Conservation (phyloP, 208 protist species). For the Crithidia acanthocephali region DNA sequence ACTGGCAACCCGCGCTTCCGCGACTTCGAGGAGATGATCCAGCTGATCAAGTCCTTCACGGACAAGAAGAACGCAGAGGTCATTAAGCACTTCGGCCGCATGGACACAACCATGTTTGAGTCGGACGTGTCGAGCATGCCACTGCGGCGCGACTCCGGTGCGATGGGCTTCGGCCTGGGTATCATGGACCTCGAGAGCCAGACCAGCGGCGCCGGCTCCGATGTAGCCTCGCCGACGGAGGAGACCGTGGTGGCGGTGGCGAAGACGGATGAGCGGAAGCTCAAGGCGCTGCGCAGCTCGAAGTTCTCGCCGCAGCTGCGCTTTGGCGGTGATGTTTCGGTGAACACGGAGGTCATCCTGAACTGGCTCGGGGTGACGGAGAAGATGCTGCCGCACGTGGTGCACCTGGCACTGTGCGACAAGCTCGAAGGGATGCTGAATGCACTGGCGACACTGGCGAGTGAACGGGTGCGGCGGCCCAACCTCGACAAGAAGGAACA, state of each 20-base stretch:
- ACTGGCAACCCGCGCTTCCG: conserved; percentile 88
- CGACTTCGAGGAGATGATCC: conserved; percentile 88
- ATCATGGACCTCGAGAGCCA: conserved; percentile 8
- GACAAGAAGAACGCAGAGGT: conserved; percentile 69
- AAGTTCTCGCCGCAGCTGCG: conserved; percentile 89
- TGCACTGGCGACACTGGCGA: conserved; percentile 37
- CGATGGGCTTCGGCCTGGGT: neutral
- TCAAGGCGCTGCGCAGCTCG: conserved; percentile 59
- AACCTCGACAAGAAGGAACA: neutral
- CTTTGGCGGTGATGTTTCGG: conserved; percentile 87
- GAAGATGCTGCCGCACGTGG: conserved; percentile 82
- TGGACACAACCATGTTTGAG: conserved; percentile 27
- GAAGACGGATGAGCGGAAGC: conserved; percentile 26
- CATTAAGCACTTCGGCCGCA: conserved; percentile 74
- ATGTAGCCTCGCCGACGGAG: neutral
- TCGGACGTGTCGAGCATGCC: conserved; percentile 7
- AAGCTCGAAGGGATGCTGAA: conserved; percentile 55
- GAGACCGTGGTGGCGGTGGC: neutral
- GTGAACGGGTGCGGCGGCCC: conserved; percentile 37
- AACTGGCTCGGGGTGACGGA: conserved; percentile 89
- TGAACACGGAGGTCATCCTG: conserved; percentile 90
- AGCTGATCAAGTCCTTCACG: conserved; percentile 82
- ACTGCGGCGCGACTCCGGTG: conserved; percentile 6
- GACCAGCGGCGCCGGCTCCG: neutral
- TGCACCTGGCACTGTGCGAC: conserved; percentile 75